phyloP scores from a whole-genome alignment of 1,139 yeast genomes.

The Geotrichum klebahnii region DNA sequence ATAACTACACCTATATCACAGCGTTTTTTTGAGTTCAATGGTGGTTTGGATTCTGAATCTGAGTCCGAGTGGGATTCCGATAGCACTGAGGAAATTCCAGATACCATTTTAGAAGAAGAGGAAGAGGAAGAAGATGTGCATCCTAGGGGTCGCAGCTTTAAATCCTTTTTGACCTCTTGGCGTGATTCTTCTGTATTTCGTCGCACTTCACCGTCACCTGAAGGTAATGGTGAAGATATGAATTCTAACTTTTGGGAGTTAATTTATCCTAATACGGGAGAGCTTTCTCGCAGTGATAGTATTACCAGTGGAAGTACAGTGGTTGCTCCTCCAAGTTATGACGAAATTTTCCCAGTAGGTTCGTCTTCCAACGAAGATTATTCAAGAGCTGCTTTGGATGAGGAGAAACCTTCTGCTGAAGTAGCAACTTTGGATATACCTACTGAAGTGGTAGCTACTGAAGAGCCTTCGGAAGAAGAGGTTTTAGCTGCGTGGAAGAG shows the following conservation, averaged over 20 bases:
- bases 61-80: not conserved
- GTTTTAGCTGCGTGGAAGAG: conserved; percentile 31
- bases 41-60: no score
- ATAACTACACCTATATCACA: conserved; percentile 10
- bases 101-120: conserved; percentile 36
- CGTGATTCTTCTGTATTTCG: conserved; percentile 13
- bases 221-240: not conserved
- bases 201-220: not conserved
- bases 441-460: conserved; percentile 21
- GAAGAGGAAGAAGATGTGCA: conserved; percentile 24
- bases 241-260: conserved; percentile 5
- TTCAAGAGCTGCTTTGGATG: conserved; percentile 32
- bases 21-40: conserved; percentile 18
- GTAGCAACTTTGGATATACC: conserved; percentile 26
- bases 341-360: conserved; percentile 75
- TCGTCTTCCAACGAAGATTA: conserved; percentile 42
- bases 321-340: conserved; percentile 58
- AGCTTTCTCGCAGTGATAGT: not conserved
- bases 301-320: conserved; percentile 11
- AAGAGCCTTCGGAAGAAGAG: conserved; percentile 28
- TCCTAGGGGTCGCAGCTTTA: conserved; percentile 20
- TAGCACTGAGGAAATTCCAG: conserved; percentile 20
- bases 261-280: not conserved
- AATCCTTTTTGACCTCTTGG: conserved; percentile 15
- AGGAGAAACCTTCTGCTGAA: conserved; percentile 22